These are phyloP conservation scores for Cotoneaster glaucophyllus DNA, from an alignment of 306 rosid genomes.

Conservation along the genomic window DNA sequence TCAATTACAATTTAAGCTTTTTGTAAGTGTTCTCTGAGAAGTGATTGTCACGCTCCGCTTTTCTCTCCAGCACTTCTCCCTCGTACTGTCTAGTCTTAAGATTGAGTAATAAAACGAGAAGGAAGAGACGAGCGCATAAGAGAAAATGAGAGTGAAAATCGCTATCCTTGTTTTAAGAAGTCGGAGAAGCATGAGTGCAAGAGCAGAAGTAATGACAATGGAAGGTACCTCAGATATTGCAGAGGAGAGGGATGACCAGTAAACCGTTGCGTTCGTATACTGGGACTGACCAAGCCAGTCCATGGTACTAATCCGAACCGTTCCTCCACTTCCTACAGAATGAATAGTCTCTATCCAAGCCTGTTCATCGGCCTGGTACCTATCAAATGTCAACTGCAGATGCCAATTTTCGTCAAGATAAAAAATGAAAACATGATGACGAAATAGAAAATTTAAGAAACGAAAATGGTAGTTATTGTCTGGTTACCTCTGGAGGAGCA, in stretches of 20 bases:
- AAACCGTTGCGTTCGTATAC: slow-evolving; percentile 51
- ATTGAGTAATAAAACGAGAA: too few species aligned
- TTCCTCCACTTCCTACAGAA: slow-evolving; percentile 50
- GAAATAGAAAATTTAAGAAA: background rate
- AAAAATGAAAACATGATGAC: background rate
- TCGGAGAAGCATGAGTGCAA: background rate
- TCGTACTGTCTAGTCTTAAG: too few species aligned
- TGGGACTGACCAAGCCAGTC: slow-evolving; percentile 96
- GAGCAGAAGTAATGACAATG: background rate
- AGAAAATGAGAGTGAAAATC: too few species aligned
- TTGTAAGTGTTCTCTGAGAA: too few species aligned
- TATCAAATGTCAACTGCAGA: slow-evolving; percentile 73
- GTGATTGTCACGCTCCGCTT: too few species aligned
- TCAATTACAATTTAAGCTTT: background rate
- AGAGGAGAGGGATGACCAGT: slow-evolving; percentile 81
- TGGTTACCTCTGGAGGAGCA: slow-evolving; percentile 89
- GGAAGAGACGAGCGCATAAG: too few species aligned
- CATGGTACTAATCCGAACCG: slow-evolving; percentile 80
- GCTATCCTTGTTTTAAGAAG: too few species aligned
- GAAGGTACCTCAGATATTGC: slow-evolving; percentile 78
- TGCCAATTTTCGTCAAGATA: slow-evolving; percentile 19
- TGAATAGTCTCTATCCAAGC: slow-evolving; percentile 82
- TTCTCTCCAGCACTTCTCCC: too few species aligned
- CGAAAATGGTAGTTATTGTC: slow-evolving; percentile 10
- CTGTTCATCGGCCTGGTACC: slow-evolving; percentile 78